These are phyloP conservation scores for Boletus subparvulus DNA, from an alignment of 768 basidiomycete genomes.

Conservation along the genomic window DNA sequence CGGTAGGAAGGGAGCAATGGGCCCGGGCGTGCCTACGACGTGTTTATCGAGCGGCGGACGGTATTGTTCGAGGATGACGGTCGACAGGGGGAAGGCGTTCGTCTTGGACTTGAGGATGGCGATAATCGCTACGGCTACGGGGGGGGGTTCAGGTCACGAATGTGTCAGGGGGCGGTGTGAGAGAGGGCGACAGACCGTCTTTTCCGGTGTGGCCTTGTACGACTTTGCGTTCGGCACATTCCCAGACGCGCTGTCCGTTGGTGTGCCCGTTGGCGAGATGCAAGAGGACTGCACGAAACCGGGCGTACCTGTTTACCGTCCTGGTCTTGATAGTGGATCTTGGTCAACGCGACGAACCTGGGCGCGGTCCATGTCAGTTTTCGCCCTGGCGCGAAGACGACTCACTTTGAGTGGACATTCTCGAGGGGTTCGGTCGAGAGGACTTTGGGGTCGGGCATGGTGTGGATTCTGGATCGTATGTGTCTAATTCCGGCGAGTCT, in stretches of 20 bases:
- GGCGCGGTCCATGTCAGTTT: neutral
- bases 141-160: neutral
- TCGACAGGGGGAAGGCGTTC: constrained; percentile 69
- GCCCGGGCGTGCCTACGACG: constrained; percentile 58
- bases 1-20: neutral
- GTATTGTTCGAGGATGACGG: constrained; percentile 88
- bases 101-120: constrained; percentile 76
- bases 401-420: constrained; percentile 58
- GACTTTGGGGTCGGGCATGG: constrained; percentile 48
- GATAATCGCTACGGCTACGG: constrained; percentile 78
- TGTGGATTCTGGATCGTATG: neutral
- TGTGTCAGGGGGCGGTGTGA: neutral
- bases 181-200: constrained; percentile 55
- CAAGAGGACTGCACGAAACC: neutral
- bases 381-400: neutral
- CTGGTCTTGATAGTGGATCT: constrained; percentile 76
- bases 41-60: constrained; percentile 81
- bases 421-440: constrained; percentile 52
- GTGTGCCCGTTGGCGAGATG: neutral
- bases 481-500: constrained; percentile 3
- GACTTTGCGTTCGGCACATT: constrained; percentile 82
- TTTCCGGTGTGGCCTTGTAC: constrained; percentile 75
- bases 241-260: constrained; percentile 74
- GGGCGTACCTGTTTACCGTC: constrained; percentile 64
- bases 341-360: constrained; percentile 86